Evolutionary conservation across 1,284 basidiomycete genomes (phyloP).

Genomic region (Cerrena zonata): DNA sequence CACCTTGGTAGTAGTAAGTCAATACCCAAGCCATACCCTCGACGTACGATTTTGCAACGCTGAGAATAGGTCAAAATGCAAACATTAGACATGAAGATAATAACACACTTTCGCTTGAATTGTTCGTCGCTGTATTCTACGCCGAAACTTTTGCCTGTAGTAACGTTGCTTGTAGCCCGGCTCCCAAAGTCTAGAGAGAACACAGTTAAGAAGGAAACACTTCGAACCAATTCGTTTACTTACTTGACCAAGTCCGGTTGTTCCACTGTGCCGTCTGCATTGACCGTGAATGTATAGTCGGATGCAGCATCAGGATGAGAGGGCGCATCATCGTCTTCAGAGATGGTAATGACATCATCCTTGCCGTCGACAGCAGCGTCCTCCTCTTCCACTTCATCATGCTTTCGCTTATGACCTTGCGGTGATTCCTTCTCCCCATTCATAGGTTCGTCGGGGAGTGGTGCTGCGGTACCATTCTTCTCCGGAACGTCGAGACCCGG

Average conservation of each 20-base stretch:
- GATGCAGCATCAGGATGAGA: constrained; percentile 36
- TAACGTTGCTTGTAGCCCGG: constrained; percentile 94
- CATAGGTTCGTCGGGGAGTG: constrained; percentile 12
- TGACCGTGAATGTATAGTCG: constrained; percentile 59
- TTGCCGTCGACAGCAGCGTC: constrained; percentile 35
- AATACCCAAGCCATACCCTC: constrained; percentile 97
- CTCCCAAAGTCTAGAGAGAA: constrained; percentile 73
- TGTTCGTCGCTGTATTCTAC: constrained; percentile 67
- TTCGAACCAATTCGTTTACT: constrained; percentile 25
- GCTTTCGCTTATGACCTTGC: constrained; percentile 66
- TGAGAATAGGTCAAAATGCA: constrained; percentile 26
- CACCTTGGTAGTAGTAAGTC: constrained; percentile 97
- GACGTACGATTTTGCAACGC: constrained; percentile 79
- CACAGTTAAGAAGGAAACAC: constrained; percentile 6
- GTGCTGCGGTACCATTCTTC: constrained; percentile 8
- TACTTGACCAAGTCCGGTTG: constrained; percentile 92
- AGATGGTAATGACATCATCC: constrained; percentile 24
- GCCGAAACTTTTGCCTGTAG: constrained; percentile 90
- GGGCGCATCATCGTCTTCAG: constrained; percentile 41
- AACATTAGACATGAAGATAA: constrained; percentile 1
- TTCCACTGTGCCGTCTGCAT: constrained; percentile 81
- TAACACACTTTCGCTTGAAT: constrained; percentile 68
- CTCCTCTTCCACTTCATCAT: constrained; percentile 43
- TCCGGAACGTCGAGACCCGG: constrained; percentile 23
- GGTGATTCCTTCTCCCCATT: constrained; percentile 12